phyloP scores from a whole-genome alignment of 2,329 filamentous ascomycete genomes.

The Diaporthe sp. region DNA sequence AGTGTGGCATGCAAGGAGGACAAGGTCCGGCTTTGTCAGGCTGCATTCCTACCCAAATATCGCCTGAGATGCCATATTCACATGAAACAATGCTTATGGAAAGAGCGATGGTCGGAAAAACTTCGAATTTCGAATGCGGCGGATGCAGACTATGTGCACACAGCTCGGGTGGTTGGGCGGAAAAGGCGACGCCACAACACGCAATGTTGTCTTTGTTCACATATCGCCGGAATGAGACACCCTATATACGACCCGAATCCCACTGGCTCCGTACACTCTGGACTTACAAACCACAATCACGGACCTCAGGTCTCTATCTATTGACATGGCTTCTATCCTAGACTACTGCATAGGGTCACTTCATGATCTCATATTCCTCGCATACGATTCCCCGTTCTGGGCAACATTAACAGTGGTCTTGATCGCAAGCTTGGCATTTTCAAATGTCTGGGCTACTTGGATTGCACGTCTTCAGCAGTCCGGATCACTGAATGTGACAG shows the following conservation, averaged over 20 bases:
- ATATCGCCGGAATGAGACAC: neutral
- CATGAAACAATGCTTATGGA: too few relatives aligned
- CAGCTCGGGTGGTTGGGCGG: neutral
- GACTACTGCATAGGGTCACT: neutral
- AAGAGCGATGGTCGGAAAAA: fast-evolving
- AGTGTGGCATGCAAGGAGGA: too few relatives aligned
- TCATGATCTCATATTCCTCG: neutral
- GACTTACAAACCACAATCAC: neutral
- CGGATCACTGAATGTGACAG: neutral
- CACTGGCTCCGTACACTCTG: too few relatives aligned
- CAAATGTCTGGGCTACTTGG: neutral
- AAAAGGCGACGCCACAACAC: neutral
- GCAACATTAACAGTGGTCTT: neutral
- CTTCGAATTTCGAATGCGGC: neutral
- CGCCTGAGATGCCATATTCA: neutral
- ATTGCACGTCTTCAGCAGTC: neutral
- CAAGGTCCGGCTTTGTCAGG: too few relatives aligned
- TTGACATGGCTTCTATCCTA: neutral
- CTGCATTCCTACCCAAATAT: neutral
- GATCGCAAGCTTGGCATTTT: neutral
- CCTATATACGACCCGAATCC: neutral
- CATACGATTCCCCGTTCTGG: neutral
- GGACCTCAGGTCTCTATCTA: neutral
- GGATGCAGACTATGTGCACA: neutral
- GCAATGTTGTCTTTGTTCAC: conserved; percentile 1